phyloP scores from a whole-genome alignment of 495 filamentous ascomycete genomes.

The Penicillium manginii region DNA sequence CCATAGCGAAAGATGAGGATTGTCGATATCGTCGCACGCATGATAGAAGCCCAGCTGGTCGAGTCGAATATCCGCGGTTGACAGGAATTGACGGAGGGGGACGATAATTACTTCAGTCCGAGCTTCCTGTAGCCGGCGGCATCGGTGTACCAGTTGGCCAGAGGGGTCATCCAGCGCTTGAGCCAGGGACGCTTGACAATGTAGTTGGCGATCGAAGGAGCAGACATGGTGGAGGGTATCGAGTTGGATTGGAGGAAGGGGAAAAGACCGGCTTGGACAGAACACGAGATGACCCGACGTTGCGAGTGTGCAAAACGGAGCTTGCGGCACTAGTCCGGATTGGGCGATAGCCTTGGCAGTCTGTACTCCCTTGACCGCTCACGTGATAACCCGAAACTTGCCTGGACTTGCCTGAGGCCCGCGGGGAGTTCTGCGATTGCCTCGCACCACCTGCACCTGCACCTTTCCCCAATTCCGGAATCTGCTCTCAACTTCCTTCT shows the following conservation, averaged over 20 bases:
- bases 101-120: constrained; percentile 74
- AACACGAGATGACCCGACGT: constrained; percentile 50
- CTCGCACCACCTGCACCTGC: constrained; percentile 25
- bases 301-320: constrained; percentile 55
- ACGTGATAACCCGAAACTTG: constrained; percentile 15
- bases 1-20: background rate
- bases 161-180: constrained; percentile 69
- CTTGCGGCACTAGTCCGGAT: constrained; percentile 32
- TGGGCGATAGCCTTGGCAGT: constrained; percentile 1
- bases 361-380: constrained; percentile 10
- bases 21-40: background rate
- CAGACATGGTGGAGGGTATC: constrained; percentile 62
- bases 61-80: constrained; percentile 15
- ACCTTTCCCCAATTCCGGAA: constrained; percentile 25
- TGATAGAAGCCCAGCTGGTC: background rate
- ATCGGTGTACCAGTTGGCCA: constrained; percentile 83
- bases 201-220: constrained; percentile 70
- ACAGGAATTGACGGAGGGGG: constrained; percentile 16
- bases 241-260: constrained; percentile 33
- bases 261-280: constrained; percentile 36
- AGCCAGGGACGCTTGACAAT: constrained; percentile 85
- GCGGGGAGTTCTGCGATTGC: constrained; percentile 18
- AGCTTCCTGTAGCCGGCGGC: constrained; percentile 90
- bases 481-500: constrained; percentile 13
- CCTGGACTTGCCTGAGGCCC: constrained; percentile 34